These are phyloP conservation scores for Zoysia matrella DNA, from an alignment of 202 grass and related monocot genomes.

Conservation along the genomic window DNA sequence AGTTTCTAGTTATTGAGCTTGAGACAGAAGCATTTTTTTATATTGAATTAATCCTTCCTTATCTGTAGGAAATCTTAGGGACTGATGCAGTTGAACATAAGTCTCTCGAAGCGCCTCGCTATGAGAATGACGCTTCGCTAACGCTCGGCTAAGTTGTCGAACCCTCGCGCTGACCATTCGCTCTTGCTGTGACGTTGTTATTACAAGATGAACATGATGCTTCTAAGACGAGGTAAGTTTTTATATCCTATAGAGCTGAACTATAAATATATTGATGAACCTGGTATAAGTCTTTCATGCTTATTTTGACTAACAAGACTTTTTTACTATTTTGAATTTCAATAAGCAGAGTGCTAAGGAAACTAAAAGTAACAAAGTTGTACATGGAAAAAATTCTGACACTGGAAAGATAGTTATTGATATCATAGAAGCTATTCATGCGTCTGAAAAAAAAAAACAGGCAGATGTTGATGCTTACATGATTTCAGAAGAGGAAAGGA, in stretches of 20 bases:
- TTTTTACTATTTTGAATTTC: conserved; percentile 7
- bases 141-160: background rate
- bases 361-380: too few species aligned
- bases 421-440: too few species aligned
- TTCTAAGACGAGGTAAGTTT: conserved; percentile 47
- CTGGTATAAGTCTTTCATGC: conserved; percentile 7
- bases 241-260: conserved; percentile 19
- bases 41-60: conserved; percentile 62
- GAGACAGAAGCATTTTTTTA: conserved; percentile 18
- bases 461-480: conserved; percentile 82
- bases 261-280: too few species aligned
- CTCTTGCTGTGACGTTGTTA: conserved; percentile 78
- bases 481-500: conserved; percentile 96
- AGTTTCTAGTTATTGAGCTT: conserved; percentile 30
- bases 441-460: too few species aligned
- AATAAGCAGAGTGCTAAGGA: too few species aligned
- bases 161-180: background rate
- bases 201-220: conserved; percentile 58
- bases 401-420: too few species aligned
- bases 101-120: conserved; percentile 29
- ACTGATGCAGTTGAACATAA: too few species aligned
- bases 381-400: too few species aligned
- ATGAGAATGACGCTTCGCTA: background rate
- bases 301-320: conserved; percentile 13
- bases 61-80: too few species aligned